Conservation (phyloP, 129 eudicot species). For the Saussurea involucrata region DNA sequence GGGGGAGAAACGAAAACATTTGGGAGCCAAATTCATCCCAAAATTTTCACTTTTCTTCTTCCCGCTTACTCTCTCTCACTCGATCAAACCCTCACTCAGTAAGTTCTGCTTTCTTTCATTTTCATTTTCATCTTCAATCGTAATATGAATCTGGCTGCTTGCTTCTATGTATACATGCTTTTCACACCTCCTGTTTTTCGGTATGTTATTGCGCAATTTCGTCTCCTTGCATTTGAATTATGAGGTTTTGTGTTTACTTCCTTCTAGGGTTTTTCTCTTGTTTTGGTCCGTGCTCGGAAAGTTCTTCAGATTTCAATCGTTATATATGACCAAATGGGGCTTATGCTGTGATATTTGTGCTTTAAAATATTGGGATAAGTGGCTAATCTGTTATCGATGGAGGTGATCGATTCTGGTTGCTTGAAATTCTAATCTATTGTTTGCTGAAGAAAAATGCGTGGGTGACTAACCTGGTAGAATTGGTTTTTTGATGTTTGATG, state of each 20-base stretch:
- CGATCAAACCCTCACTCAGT: slow-evolving; percentile 15
- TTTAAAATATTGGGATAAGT: not conserved
- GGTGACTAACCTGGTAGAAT: not conserved
- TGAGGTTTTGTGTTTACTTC: not conserved
- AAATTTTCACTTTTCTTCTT: slow-evolving; percentile 18
- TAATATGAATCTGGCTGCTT: not conserved
- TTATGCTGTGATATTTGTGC: not conserved
- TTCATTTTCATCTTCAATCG: not conserved
- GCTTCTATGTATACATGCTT: not conserved
- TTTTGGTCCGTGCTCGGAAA: not conserved
- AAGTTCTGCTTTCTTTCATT: slow-evolving; percentile 8
- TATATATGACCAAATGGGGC: not conserved
- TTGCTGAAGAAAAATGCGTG: not conserved
- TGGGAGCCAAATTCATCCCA: slow-evolving; percentile 18
- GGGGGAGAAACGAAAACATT: slow-evolving; percentile 29
- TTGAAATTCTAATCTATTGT: not conserved
- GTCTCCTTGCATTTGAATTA: not conserved
- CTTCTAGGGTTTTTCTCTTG: not conserved
- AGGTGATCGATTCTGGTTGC: too few species aligned
- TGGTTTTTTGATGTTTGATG: not conserved
- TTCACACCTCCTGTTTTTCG: not conserved
- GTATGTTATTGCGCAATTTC: slow-evolving; percentile 8
- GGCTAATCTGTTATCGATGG: not conserved
- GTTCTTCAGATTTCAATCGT: not conserved
- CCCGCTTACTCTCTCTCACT: slow-evolving; percentile 20